Percentiles rank a stretch among this genome's conserved stretches.
Evolutionary conservation across 2,329 filamentous ascomycete species (phyloP).

Genomic region (Mycosphaerelloides madeirae): DNA sequence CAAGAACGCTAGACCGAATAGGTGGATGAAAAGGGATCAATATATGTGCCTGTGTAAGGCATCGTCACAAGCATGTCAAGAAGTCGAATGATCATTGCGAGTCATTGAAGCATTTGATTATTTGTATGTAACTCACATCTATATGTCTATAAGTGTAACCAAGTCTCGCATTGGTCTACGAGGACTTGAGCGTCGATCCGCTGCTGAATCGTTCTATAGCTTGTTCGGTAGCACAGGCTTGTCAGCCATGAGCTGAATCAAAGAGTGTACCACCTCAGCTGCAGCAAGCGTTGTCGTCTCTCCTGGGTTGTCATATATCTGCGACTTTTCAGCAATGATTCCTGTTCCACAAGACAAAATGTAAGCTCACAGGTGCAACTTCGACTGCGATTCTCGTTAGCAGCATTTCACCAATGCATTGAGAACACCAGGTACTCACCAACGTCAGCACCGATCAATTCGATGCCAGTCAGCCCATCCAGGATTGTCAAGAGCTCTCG

Average conservation of each 20-base stretch:
- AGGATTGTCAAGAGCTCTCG: conserved; percentile 56
- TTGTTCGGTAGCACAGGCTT: conserved; percentile 28
- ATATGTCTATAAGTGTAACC: no score
- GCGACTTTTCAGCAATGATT: background rate
- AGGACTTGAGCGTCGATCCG: no score
- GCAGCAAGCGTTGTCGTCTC: conserved; percentile 54
- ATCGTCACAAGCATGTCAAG: no score
- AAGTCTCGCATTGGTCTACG: no score
- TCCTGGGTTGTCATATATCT: conserved; percentile 56
- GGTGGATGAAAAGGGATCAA: no score
- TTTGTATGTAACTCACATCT: no score
- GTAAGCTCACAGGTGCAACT: conserved; percentile 46
- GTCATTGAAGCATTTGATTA: no score
- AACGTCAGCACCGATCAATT: conserved; percentile 57
- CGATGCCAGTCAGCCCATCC: conserved; percentile 54
- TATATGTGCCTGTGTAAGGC: no score
- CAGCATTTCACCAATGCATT: background rate
- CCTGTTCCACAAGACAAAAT: background rate
- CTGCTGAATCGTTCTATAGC: no score
- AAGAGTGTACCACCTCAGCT: conserved; percentile 50
- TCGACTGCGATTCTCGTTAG: conserved; percentile 42
- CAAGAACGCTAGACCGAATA: no score
- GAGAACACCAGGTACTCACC: conserved; percentile 30
- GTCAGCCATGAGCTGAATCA: conserved; percentile 47
- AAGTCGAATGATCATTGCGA: no score